Percentiles rank a stretch among this genome's conserved stretches.
phyloP scores from a whole-genome alignment of 257 asterid genomes.

The Nicotiana undulata region DNA sequence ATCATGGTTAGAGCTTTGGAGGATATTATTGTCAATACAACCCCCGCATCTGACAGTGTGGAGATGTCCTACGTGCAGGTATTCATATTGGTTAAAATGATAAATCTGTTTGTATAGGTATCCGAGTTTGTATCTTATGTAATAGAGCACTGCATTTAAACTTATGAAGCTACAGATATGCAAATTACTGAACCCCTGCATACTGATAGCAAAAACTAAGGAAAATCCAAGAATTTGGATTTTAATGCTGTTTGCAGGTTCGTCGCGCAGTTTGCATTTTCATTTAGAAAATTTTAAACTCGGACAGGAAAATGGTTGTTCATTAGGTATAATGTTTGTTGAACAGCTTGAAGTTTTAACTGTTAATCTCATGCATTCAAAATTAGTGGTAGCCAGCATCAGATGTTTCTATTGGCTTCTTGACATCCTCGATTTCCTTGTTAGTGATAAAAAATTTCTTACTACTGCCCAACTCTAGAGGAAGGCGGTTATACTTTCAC shows the following conservation, averaged over 20 bases:
- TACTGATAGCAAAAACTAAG: neutral
- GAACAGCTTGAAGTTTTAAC: neutral
- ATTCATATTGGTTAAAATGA: constrained; percentile 2
- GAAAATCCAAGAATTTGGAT: neutral
- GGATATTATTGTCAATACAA: constrained; percentile 49
- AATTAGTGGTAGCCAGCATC: neutral
- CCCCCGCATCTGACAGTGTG: constrained; percentile 48
- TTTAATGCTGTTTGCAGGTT: neutral
- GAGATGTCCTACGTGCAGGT: constrained; percentile 88
- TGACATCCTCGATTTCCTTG: neutral
- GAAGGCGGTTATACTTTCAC: neutral
- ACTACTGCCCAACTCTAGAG: neutral
- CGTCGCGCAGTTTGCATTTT: neutral
- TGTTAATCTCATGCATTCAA: neutral
- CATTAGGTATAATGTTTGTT: neutral
- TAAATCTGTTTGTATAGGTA: neutral
- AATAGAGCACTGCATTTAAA: neutral
- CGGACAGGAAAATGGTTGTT: neutral
- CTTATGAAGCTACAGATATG: neutral
- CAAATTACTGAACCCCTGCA: neutral
- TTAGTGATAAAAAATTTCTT: neutral
- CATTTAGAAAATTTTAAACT: neutral
- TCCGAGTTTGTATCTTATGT: neutral
- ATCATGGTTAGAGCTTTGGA: constrained; percentile 90
- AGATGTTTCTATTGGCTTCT: neutral